Conservation (phyloP, 192 early-diverging fungal genomes). For the Gamsiella multidivaricata region DNA sequence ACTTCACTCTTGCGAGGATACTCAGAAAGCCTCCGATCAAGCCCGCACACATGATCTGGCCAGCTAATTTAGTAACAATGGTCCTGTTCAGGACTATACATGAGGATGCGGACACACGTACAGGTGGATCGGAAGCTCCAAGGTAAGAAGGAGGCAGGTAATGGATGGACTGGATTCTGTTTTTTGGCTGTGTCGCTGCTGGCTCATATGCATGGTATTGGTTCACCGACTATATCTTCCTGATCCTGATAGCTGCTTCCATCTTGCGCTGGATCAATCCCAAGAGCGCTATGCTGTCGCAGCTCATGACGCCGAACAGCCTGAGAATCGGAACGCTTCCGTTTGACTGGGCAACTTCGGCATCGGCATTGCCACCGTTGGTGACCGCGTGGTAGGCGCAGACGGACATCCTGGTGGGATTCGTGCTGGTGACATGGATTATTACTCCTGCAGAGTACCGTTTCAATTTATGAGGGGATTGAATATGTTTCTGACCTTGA, state of each 20-base stretch:
- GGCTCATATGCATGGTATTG: slow-evolving; percentile 59
- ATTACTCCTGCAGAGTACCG: slow-evolving; percentile 47
- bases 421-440: slow-evolving; percentile 56
- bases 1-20: slow-evolving; percentile 68
- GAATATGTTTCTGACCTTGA: slow-evolving; percentile 52
- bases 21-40: slow-evolving; percentile 64
- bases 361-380: slow-evolving; percentile 46
- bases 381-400: slow-evolving; percentile 52
- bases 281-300: slow-evolving; percentile 42
- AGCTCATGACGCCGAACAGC: slow-evolving; percentile 54
- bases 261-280: slow-evolving; percentile 58
- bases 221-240: slow-evolving; percentile 61
- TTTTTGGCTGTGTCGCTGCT: slow-evolving; percentile 53
- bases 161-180: slow-evolving; percentile 17
- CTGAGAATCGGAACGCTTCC: slow-evolving; percentile 50
- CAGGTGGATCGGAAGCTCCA: neutral
- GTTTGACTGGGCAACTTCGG: slow-evolving; percentile 56
- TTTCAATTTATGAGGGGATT: slow-evolving; percentile 53
- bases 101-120: slow-evolving; percentile 8
- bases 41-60: slow-evolving; percentile 74
- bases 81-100: slow-evolving; percentile 55
- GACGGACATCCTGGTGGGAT: slow-evolving; percentile 52
- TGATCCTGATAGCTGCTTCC: slow-evolving; percentile 55
- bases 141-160: neutral
- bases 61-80: slow-evolving; percentile 58